Evolutionary conservation across 208 protist genomes (phyloP).

Genomic region (Crithidia thermophila): DNA sequence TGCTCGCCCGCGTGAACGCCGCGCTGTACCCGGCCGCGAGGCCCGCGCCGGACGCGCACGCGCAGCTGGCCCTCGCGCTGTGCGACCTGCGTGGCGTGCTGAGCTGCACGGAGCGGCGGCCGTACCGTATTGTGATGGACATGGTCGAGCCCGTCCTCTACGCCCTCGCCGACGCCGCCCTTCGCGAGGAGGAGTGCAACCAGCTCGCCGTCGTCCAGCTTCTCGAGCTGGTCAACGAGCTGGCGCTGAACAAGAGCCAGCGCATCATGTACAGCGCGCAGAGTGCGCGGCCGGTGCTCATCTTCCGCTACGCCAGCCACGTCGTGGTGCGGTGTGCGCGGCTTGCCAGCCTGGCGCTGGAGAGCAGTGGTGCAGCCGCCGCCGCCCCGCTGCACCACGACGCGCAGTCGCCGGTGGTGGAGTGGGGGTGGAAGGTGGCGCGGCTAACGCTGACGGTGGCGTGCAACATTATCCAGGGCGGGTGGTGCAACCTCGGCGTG

Average conservation of each 20-base stretch:
- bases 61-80: constrained; percentile 17
- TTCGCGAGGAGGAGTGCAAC: constrained; percentile 13
- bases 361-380: background rate
- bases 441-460: constrained; percentile 38
- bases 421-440: constrained; percentile 62
- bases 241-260: constrained; percentile 44
- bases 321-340: constrained; percentile 17
- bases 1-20: constrained; percentile 17
- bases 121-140: constrained; percentile 39
- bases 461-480: constrained; percentile 49
- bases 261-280: constrained; percentile 42
- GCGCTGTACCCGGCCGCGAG: background rate
- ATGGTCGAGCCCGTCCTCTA: constrained; percentile 34
- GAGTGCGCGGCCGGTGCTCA: constrained; percentile 20
- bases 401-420: constrained; percentile 21
- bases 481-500: constrained; percentile 65
- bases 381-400: constrained; percentile 3
- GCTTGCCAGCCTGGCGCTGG: constrained; percentile 8
- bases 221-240: constrained; percentile 40
- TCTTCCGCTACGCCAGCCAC: constrained; percentile 34
- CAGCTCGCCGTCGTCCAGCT: constrained; percentile 24
- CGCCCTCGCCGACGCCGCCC: constrained; percentile 24
- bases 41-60: background rate
- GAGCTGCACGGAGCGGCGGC: constrained; percentile 36
- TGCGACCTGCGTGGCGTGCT: constrained; percentile 46